These are phyloP conservation scores for Rhodotorula paludigena DNA, from an alignment of 768 basidiomycete species.

Conservation along the genomic window DNA sequence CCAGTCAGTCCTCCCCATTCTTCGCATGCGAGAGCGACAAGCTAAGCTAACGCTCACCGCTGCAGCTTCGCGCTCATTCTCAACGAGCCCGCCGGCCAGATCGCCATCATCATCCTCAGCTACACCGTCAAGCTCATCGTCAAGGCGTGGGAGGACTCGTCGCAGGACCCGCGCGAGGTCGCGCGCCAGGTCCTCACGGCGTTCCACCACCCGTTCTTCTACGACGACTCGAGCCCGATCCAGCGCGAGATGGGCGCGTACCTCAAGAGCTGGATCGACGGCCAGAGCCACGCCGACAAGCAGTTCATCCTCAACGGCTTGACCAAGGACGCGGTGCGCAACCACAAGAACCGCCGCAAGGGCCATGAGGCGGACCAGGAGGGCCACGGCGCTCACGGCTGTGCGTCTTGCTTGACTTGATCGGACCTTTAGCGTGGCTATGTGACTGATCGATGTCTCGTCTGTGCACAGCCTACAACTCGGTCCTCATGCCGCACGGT, in stretches of 20 bases:
- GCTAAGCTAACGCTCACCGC: slow-evolving; percentile 16
- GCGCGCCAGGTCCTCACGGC: slow-evolving; percentile 53
- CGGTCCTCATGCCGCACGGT: slow-evolving; percentile 26
- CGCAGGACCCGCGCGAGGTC: slow-evolving; percentile 23
- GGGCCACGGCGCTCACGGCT: slow-evolving; percentile 50
- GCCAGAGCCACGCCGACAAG: slow-evolving; percentile 55
- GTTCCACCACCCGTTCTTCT: slow-evolving; percentile 82
- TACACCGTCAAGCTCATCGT: slow-evolving; percentile 49
- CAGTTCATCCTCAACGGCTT: slow-evolving; percentile 51
- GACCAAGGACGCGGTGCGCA: slow-evolving; percentile 59
- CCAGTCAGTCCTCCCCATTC: slow-evolving; percentile 47
- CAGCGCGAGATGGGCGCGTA: slow-evolving; percentile 69
- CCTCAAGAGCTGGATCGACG: slow-evolving; percentile 48
- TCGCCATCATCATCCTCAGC: slow-evolving; percentile 48
- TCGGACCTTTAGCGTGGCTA: too few species aligned
- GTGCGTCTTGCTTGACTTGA: too few species aligned
- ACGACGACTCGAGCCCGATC: slow-evolving; percentile 59
- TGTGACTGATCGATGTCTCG: neutral
- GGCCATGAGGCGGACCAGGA: slow-evolving; percentile 54
- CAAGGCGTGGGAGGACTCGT: slow-evolving; percentile 49
- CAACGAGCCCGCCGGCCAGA: slow-evolving; percentile 45
- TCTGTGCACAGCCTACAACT: slow-evolving; percentile 20
- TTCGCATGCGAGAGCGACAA: neutral
- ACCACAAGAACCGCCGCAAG: slow-evolving; percentile 65
- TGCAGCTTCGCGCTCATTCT: slow-evolving; percentile 58